Conservation (phyloP, 2,329 filamentous ascomycete species). For the Plenodomus biglobosus region DNA sequence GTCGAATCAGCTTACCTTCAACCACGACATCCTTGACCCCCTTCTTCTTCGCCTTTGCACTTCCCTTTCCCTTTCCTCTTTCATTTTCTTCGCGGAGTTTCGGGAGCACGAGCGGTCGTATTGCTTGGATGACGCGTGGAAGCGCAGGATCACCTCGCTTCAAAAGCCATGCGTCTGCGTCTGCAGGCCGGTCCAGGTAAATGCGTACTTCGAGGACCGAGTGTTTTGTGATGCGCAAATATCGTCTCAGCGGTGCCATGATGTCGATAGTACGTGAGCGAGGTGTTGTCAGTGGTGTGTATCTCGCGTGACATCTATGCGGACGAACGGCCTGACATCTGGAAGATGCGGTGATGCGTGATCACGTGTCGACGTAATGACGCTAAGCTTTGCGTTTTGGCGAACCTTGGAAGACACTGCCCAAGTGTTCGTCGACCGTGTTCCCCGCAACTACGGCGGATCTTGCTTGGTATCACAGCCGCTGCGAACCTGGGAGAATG, state of each 20-base stretch:
- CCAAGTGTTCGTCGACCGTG: neutral
- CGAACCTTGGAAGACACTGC: neutral
- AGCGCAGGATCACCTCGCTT: slow-evolving; percentile 75
- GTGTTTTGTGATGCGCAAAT: slow-evolving; percentile 87
- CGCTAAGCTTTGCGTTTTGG: slow-evolving; percentile 2
- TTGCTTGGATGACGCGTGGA: slow-evolving; percentile 77
- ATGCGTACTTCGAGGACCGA: slow-evolving; percentile 97
- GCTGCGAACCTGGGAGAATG: slow-evolving; percentile 40
- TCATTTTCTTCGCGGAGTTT: slow-evolving; percentile 86
- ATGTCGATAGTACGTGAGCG: slow-evolving; percentile 3
- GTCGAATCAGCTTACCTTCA: slow-evolving; percentile 61
- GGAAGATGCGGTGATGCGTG: slow-evolving; percentile 13
- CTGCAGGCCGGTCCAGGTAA: slow-evolving; percentile 87
- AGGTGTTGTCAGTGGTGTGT: neutral
- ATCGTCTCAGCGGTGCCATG: slow-evolving; percentile 88
- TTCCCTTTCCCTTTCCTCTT: slow-evolving; percentile 63
- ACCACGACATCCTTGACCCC: slow-evolving; percentile 87
- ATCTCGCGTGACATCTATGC: neutral
- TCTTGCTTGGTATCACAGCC: neutral
- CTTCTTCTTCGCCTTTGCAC: slow-evolving; percentile 64
- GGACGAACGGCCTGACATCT: neutral
- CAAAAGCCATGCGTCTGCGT: slow-evolving; percentile 81
- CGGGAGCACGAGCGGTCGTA: slow-evolving; percentile 82
- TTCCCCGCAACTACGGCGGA: neutral
- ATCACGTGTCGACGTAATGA: slow-evolving; percentile 23